Percentiles rank a stretch among this genome's conserved stretches.
phyloP scores from a whole-genome alignment of 257 asterid species.

The Henckelia pumila region DNA sequence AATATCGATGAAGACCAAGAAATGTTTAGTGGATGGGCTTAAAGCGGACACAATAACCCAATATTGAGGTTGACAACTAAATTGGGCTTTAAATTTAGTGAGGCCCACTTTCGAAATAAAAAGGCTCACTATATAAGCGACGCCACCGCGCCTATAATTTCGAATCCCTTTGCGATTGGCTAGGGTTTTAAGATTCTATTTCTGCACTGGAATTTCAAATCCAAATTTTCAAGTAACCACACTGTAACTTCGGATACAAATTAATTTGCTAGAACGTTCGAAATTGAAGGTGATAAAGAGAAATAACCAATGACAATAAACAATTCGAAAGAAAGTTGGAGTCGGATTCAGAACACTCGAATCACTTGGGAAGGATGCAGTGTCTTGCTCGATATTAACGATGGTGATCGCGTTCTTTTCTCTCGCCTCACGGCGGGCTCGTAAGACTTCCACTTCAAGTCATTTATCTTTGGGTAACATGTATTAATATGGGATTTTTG shows the following conservation, averaged over 20 bases:
- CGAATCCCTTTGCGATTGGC: too few species aligned
- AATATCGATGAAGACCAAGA: not conserved
- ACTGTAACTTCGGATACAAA: too few species aligned
- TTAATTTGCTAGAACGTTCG: not conserved
- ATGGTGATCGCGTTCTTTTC: conserved; percentile 86
- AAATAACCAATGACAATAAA: conserved; percentile 36
- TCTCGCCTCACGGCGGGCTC: conserved; percentile 87
- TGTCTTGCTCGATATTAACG: conserved; percentile 92
- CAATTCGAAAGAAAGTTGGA: conserved; percentile 29
- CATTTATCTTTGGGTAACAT: not conserved
- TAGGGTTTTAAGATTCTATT: not conserved
- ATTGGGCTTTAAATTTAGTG: not conserved
- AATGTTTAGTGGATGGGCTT: not conserved
- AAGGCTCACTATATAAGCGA: too few species aligned
- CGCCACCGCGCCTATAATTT: too few species aligned
- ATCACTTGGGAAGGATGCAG: conserved; percentile 94
- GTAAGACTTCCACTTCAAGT: conserved; percentile 41
- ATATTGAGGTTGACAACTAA: too few species aligned
- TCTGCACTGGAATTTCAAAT: too few species aligned
- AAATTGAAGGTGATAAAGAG: conserved; percentile 1
- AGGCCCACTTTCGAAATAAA: not conserved
- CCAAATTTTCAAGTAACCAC: too few species aligned
- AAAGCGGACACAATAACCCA: not conserved
- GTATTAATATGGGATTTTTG: not conserved
- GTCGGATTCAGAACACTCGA: conserved; percentile 41